Evolutionary conservation across 2,329 filamentous ascomycete species (phyloP).

Genomic region (Arthroderma uncinatum): DNA sequence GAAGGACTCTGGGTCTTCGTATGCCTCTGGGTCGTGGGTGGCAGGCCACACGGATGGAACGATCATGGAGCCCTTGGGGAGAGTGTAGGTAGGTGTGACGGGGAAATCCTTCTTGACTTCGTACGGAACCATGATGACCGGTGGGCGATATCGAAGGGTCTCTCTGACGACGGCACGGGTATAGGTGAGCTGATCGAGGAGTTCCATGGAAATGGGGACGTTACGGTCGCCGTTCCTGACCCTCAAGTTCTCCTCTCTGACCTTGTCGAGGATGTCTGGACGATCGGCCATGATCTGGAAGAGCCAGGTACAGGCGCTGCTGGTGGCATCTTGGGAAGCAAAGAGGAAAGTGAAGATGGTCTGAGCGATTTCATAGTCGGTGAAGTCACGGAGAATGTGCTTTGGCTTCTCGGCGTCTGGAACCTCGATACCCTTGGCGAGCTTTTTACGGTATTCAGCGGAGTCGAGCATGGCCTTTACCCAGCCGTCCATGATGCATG

Average conservation of each 20-base stretch:
- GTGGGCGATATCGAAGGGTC: constrained; percentile 84
- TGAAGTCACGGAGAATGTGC: constrained; percentile 73
- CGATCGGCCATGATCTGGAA: constrained; percentile 91
- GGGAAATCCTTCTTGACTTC: constrained; percentile 91
- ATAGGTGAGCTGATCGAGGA: constrained; percentile 79
- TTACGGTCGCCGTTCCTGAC: constrained; percentile 64
- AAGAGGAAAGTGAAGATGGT: constrained; percentile 95
- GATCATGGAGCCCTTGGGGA: constrained; percentile 90
- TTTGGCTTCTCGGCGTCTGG: constrained; percentile 68
- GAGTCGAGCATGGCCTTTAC: constrained; percentile 79
- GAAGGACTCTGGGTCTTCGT: constrained; percentile 77
- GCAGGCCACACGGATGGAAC: constrained; percentile 84
- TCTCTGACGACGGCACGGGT: constrained; percentile 87
- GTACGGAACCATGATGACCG: constrained; percentile 95
- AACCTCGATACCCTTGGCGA: constrained; percentile 58
- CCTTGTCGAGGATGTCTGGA: constrained; percentile 79
- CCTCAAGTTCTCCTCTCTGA: constrained; percentile 80
- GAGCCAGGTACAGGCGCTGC: constrained; percentile 84
- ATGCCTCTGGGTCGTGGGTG: constrained; percentile 84
- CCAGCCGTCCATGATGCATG: constrained; percentile 95
- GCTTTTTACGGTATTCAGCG: constrained; percentile 65
- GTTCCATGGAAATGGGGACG: constrained; percentile 63
- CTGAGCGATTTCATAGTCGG: constrained; percentile 81
- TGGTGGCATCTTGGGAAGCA: constrained; percentile 93
- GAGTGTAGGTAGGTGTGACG: constrained; percentile 76